Evolutionary conservation across 345 rosid species (phyloP).

Genomic region (Psidium guajava): DNA sequence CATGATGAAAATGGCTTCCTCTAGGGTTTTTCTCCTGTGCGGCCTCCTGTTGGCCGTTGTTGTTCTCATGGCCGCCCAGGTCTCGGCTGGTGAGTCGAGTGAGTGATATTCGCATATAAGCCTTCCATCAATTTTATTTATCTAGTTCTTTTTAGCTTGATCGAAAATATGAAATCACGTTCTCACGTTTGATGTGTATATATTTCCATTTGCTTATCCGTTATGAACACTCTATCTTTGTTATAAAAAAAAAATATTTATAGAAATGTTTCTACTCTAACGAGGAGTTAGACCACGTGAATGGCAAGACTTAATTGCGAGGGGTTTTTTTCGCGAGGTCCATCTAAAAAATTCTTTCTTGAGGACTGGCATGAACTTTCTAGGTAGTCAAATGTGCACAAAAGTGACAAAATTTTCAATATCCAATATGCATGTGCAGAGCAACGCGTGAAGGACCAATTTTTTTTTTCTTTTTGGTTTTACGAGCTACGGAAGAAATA

Average conservation of each 20-base stretch:
- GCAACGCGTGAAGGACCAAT: background rate
- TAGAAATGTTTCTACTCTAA: too few species aligned
- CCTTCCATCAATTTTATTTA: background rate
- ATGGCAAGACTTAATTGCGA: too few species aligned
- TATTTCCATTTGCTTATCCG: background rate
- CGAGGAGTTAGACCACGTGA: too few species aligned
- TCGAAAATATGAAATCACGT: background rate
- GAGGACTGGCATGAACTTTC: background rate
- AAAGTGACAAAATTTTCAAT: background rate
- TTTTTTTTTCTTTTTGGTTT: too few species aligned
- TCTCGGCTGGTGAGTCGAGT: slow-evolving; percentile 9
- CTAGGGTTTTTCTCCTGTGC: background rate
- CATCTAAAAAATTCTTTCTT: background rate
- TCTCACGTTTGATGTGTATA: background rate
- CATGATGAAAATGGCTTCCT: background rate
- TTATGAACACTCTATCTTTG: background rate
- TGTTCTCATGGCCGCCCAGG: background rate
- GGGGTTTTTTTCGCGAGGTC: background rate
- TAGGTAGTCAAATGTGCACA: background rate
- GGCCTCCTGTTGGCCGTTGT: background rate
- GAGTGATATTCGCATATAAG: background rate
- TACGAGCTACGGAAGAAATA: background rate
- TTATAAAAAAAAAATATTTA: too few species aligned
- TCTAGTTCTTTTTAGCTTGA: background rate
- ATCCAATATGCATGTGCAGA: background rate